A percentile compares a stretch with the other conserved stretches of the same genome.
Conservation (phyloP, 768 basidiomycete species). For the Boletus coccyginus region DNA sequence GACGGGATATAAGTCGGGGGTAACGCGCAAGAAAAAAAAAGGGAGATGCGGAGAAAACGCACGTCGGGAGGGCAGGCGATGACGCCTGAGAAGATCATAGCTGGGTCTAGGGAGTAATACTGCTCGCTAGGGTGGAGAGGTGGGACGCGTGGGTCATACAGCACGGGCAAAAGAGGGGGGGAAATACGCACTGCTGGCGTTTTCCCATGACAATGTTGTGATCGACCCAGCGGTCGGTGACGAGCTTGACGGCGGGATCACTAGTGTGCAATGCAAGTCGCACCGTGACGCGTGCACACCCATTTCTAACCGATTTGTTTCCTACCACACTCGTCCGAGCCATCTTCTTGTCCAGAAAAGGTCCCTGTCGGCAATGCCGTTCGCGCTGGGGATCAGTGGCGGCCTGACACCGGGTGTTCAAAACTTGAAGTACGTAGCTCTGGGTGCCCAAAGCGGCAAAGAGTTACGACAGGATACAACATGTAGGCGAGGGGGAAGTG, state of each 20-base stretch:
- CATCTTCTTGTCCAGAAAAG: too few species aligned
- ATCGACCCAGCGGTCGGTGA: constrained; percentile 67
- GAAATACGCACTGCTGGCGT: constrained; percentile 50
- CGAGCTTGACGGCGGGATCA: constrained; percentile 36
- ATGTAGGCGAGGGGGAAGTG: too few species aligned
- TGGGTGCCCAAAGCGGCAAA: too few species aligned
- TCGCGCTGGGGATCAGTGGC: too few species aligned
- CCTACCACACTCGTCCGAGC: too few species aligned
- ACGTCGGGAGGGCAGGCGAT: constrained; percentile 72
- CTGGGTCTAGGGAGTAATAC: constrained; percentile 74
- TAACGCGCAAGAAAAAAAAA: not conserved
- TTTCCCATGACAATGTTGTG: constrained; percentile 57
- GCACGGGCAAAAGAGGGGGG: not conserved
- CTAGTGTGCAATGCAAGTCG: constrained; percentile 7
- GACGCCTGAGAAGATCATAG: constrained; percentile 80
- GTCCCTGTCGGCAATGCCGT: too few species aligned
- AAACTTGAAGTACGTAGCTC: too few species aligned
- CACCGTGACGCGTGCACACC: too few species aligned
- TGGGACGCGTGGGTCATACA: not conserved
- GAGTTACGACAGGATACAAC: too few species aligned
- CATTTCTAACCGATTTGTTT: too few species aligned
- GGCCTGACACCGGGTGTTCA: too few species aligned
- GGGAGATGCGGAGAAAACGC: constrained; percentile 10
- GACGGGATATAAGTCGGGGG: not conserved
- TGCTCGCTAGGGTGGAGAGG: constrained; percentile 38